Evolutionary conservation across 2,329 filamentous ascomycete genomes (phyloP), one percentile per base, ranked within the genome.

Genomic region (Cladorrhinum sp.): DNA sequence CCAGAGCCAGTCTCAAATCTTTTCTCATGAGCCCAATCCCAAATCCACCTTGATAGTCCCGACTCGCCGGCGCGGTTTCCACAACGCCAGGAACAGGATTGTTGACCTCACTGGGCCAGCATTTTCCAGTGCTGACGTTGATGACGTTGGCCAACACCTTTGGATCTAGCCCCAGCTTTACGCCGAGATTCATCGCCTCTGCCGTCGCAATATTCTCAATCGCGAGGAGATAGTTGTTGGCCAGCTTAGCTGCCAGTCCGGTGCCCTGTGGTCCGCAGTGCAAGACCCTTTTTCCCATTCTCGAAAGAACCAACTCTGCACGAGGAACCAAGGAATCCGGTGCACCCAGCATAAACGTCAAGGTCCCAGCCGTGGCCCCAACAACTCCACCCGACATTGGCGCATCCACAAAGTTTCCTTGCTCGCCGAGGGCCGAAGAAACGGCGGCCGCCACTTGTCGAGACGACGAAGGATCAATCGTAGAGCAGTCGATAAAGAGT

Each of bases 311-410:
- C 0, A 86, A 81, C 60, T 88, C 88, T 9, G 90, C 81, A 10
- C 85, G 82, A 1, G 85, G 76, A 1, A 95, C 79, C 0, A 90
- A 73, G 3, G 82, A 77, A 1, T 78, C 71, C 0, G 86, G 80
- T 6, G 88, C 83, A 49, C 95, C 95, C 59, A 98, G 86, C 95
- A 99, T 98, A 74, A 99, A 99, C 0, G 93, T 96, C 60, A 99
- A 79, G 0, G 92, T 93, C 32, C 90, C 95, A 12, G 92, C 92
- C 5, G 86, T 81, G 10, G 95, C 95, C 49, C 93, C 95, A 4
- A 98, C 92, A 0, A 97, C 93, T 55, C 95, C 95, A 52, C 95
- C 95, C 0, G 93, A 98, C 89, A 99, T 96, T 50, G 95, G 95
- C 2, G 95, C 93, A 72, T 99, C 95, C 61, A 97, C 87, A 71